These are phyloP conservation scores for Cyclotella cryptica DNA, from an alignment of 108 stramenopile species.

Conservation along the genomic window DNA sequence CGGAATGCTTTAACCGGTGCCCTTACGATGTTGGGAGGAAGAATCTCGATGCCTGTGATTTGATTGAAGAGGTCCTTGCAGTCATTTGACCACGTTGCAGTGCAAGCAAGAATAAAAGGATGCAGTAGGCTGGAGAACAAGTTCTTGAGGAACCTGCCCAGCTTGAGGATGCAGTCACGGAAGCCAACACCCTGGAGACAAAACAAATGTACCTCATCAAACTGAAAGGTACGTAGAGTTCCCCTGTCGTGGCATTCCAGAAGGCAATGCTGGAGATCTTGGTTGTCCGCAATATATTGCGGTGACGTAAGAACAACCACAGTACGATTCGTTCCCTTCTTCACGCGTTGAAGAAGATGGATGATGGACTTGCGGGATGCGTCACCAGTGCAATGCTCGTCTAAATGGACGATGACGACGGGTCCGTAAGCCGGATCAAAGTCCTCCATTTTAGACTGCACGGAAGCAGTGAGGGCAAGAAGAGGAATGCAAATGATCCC, in stretches of 20 bases:
- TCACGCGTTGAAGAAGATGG: neutral
- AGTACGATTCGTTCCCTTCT: neutral
- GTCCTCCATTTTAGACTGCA: neutral
- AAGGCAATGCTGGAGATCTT: neutral
- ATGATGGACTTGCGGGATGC: neutral
- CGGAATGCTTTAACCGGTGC: neutral
- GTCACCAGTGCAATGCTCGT: neutral
- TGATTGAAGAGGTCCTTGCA: neutral
- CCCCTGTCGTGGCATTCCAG: neutral
- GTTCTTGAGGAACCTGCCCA: neutral
- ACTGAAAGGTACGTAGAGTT: neutral
- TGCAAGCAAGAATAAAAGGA: neutral
- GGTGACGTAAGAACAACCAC: neutral
- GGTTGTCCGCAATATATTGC: neutral
- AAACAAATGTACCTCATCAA: neutral
- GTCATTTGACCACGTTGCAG: neutral
- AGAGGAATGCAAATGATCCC: neutral
- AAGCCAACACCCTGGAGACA: slow-evolving; percentile 1
- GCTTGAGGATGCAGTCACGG: neutral
- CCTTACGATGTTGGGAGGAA: neutral
- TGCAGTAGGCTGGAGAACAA: neutral
- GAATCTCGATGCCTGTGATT: neutral
- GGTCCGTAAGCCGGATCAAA: neutral
- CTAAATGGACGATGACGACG: neutral
- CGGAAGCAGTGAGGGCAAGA: neutral